Conservation (phyloP, 306 rosid genomes). For the Corylus heterophylla region DNA sequence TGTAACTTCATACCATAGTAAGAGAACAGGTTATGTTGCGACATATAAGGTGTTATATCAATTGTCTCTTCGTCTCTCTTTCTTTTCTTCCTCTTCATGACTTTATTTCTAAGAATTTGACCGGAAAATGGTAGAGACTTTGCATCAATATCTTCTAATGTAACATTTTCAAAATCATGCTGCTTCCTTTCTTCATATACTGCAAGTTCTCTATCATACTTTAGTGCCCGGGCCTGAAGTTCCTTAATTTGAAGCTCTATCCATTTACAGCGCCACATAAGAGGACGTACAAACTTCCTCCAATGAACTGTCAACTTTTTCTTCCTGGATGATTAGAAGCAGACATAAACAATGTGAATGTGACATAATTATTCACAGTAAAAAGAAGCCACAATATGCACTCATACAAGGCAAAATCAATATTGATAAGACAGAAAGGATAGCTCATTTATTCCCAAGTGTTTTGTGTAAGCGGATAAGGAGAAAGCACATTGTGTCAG, state of each 20-base stretch:
- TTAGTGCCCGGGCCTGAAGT: constrained; percentile 53
- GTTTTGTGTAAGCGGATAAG: not conserved
- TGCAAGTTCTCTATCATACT: constrained; percentile 61
- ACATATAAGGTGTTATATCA: constrained; percentile 50
- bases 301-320: constrained; percentile 66
- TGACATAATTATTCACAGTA: not conserved
- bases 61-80: constrained; percentile 58
- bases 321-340: constrained; percentile 46
- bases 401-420: not conserved
- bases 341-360: constrained; percentile 9
- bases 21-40: constrained; percentile 64
- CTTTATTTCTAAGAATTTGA: constrained; percentile 40
- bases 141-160: constrained; percentile 41
- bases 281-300: constrained; percentile 66
- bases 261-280: constrained; percentile 84
- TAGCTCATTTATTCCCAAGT: not conserved
- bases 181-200: constrained; percentile 41
- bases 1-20: constrained; percentile 48
- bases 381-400: not conserved
- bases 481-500: not conserved
- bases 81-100: constrained; percentile 72
- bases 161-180: constrained; percentile 33
- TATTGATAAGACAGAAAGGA: not conserved
- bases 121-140: constrained; percentile 53
- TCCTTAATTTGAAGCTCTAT: constrained; percentile 58